Base-by-base conservation (phyloP, 2,329 filamentous ascomycete genomes). In the Fusarium setosum region DNA sequence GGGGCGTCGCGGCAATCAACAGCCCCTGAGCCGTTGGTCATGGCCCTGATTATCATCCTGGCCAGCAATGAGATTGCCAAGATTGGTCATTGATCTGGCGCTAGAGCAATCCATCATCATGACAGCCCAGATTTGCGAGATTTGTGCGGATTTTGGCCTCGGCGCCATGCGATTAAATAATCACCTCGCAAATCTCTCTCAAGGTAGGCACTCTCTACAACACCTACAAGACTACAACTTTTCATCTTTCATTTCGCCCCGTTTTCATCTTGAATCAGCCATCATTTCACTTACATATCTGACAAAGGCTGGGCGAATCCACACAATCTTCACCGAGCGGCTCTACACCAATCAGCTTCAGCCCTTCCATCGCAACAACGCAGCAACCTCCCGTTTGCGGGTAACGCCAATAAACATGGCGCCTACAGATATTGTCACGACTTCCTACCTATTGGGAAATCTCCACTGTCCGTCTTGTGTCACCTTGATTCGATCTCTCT, bases 391-490 rank as follows among this genome's bases (percentile, higher is more conserved):
- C 26, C 48, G 7, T 18, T 32, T 26, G 50, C 29, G 50, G 35
- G 54, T 31, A 54, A 56, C 50, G 45, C 24, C 42, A n/a, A 24
- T 62, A 60, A 68, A 37, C 64, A 79, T 78, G 70, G 50, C 72
- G 21, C 57, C 73, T 40, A 54, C 69, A 13, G 68, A 72, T 55
- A 71, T 75, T 59, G 75, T 81, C 59, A 85, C 83, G 12, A 90
- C 87, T 3, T 89, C 86, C 31, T 88, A 90, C 72, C 83, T 93
- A 62, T 81, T 94, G 68, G 86, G 84, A 63, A 93, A 94, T 75
- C 83, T 94, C n/a, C 91, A 94, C 77, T 93, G 91, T 79, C 88
- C 90, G 13, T 91, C 90, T 61, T 94, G 91, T 75, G 87, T 92
- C 48, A 84, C 86, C 32, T 83, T 84, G 67, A 92, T 94, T 72